These are phyloP conservation scores for Thielaviopsis punctulata DNA, from an alignment of 2,329 filamentous ascomycete genomes.

Conservation along the genomic window DNA sequence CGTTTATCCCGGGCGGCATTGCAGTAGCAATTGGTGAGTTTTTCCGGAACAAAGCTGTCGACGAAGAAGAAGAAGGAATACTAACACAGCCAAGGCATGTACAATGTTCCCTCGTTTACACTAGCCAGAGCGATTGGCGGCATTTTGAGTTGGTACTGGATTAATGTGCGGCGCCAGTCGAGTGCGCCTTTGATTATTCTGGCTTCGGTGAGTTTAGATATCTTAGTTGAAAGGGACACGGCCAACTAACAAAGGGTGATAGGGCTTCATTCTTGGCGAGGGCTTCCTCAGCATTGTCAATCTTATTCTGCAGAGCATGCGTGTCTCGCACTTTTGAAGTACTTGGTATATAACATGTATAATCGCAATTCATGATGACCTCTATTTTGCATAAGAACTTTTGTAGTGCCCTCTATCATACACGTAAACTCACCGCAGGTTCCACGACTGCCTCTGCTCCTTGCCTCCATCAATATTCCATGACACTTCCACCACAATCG, in stretches of 20 bases:
- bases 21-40: conserved; percentile 71
- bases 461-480: conserved; percentile 36
- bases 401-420: not conserved
- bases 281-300: conserved; percentile 87
- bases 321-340: conserved; percentile 56
- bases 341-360: not conserved
- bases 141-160: conserved; percentile 60
- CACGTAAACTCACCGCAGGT: conserved; percentile 17
- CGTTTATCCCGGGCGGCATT: conserved; percentile 77
- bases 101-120: conserved; percentile 93
- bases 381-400: not conserved
- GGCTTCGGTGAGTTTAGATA: conserved; percentile 39
- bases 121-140: conserved; percentile 75
- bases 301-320: conserved; percentile 58
- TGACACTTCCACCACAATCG: conserved; percentile 43
- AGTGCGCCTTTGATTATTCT: conserved; percentile 78
- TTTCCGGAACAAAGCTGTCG: not conserved
- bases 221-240: not conserved
- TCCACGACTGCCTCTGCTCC: conserved; percentile 32
- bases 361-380: not conserved
- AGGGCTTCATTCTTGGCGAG: conserved; percentile 82
- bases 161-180: conserved; percentile 28
- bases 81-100: conserved; percentile 60
- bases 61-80: not conserved
- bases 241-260: not conserved